A percentile compares a stretch with the other conserved stretches of the same genome.
Conservation (phyloP, 2,329 filamentous ascomycete genomes). For the Ophiocordyceps camponoti-floridani region DNA sequence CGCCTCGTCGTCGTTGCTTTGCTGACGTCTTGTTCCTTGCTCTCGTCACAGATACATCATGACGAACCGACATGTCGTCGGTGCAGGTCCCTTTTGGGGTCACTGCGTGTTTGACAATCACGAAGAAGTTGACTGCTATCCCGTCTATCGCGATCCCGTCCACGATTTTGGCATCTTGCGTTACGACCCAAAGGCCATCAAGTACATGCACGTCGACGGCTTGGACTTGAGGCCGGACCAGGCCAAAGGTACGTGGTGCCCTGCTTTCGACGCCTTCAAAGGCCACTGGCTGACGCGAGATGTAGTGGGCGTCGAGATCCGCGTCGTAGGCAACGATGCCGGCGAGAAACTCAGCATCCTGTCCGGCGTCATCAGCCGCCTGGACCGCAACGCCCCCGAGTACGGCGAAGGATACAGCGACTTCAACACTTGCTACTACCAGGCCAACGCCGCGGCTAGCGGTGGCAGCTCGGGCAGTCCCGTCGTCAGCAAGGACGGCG, state of each 20-base stretch:
- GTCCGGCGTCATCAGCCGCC: constrained; percentile 87
- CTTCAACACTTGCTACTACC: constrained; percentile 92
- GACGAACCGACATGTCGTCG: constrained; percentile 85
- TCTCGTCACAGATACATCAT: constrained; percentile 46
- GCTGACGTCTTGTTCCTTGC: background rate
- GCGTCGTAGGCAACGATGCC: constrained; percentile 95
- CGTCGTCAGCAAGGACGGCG: constrained; percentile 87
- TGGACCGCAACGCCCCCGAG: constrained; percentile 92
- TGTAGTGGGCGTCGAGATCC: constrained; percentile 77
- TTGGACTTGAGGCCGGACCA: constrained; percentile 70
- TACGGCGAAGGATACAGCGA: constrained; percentile 97
- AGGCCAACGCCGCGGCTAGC: constrained; percentile 90
- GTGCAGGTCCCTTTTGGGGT: constrained; percentile 90
- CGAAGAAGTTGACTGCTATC: constrained; percentile 87
- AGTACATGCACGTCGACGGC: constrained; percentile 83
- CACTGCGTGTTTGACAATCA: constrained; percentile 99
- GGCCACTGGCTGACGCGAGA: constrained; percentile 1
- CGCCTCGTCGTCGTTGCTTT: background rate
- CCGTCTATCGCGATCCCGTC: constrained; percentile 93
- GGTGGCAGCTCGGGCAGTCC: constrained; percentile 97
- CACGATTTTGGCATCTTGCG: constrained; percentile 96
- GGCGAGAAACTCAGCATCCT: constrained; percentile 97
- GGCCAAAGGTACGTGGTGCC: constrained; percentile 38
- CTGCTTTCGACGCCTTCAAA: too few relatives aligned
- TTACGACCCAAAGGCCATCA: constrained; percentile 90